Evolutionary conservation across 2,329 filamentous ascomycete genomes (phyloP).

Genomic region (Cytospora chrysosperma): DNA sequence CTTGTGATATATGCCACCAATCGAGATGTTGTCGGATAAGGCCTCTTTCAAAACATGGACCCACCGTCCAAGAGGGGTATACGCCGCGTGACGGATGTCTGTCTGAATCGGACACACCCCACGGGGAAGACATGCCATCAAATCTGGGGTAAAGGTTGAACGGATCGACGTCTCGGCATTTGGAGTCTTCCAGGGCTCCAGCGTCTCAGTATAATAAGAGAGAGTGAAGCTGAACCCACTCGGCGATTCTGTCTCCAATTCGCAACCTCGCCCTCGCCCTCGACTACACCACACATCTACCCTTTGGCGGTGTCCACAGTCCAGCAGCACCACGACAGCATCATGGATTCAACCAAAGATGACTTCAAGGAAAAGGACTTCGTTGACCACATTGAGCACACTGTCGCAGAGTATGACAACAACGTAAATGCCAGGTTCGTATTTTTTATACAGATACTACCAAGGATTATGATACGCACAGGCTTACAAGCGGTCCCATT

Average conservation of each 20-base stretch:
- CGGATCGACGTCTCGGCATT: not conserved
- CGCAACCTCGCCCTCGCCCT: not conserved
- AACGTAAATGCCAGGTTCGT: constrained; percentile 35
- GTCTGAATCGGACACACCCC: not conserved
- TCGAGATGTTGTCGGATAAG: not conserved
- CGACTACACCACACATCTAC: not conserved
- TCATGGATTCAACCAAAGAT: not conserved
- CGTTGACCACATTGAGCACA: constrained; percentile 26
- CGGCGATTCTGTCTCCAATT: not conserved
- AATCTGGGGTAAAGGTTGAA: not conserved
- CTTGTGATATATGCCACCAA: not conserved
- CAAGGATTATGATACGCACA: no score
- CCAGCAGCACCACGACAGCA: not conserved
- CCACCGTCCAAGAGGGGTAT: not conserved
- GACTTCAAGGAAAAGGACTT: not conserved
- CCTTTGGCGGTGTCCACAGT: not conserved
- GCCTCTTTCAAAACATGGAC: not conserved
- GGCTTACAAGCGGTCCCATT: not conserved
- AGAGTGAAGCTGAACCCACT: not conserved
- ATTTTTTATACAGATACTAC: no score
- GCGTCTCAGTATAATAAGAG: not conserved
- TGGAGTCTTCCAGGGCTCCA: not conserved
- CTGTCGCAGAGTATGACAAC: constrained; percentile 30
- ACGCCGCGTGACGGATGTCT: not conserved
- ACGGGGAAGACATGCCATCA: not conserved